A percentile compares a stretch with the other conserved stretches of the same genome.
These are phyloP conservation scores for Parathielavia hyrcaniae DNA, from an alignment of 495 filamentous ascomycete genomes.

Conservation along the genomic window DNA sequence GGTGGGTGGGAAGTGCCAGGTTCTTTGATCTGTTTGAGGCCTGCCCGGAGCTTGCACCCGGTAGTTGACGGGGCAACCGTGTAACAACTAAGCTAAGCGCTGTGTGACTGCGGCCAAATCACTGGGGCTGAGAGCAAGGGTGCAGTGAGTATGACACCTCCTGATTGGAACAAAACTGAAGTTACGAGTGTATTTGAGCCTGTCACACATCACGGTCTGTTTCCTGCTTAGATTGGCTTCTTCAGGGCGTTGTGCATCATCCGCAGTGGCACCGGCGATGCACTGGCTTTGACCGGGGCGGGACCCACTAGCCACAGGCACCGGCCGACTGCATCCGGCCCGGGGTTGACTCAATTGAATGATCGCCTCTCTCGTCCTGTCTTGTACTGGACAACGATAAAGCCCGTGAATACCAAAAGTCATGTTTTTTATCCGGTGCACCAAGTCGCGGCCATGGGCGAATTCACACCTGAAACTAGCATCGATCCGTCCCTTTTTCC, in stretches of 20 bases:
- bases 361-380: neutral
- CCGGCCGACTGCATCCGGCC: too few relatives aligned
- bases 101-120: neutral
- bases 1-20: neutral
- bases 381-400: neutral
- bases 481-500: neutral
- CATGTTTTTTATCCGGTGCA: conserved; percentile 3
- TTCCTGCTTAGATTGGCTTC: neutral
- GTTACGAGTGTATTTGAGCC: too few relatives aligned
- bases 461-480: neutral
- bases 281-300: neutral
- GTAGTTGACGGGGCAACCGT: conserved; percentile 19
- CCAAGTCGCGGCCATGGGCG: neutral
- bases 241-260: conserved; percentile 5
- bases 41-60: too few relatives aligned
- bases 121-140: too few relatives aligned
- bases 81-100: too few relatives aligned
- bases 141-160: neutral
- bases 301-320: too few relatives aligned
- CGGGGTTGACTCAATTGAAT: conserved; percentile 1
- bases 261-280: conserved; percentile 14
- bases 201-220: neutral
- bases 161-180: neutral
- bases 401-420: neutral
- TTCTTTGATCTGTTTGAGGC: neutral